Conservation (phyloP, 345 rosid species). For the Sonneratia caseolaris region DNA sequence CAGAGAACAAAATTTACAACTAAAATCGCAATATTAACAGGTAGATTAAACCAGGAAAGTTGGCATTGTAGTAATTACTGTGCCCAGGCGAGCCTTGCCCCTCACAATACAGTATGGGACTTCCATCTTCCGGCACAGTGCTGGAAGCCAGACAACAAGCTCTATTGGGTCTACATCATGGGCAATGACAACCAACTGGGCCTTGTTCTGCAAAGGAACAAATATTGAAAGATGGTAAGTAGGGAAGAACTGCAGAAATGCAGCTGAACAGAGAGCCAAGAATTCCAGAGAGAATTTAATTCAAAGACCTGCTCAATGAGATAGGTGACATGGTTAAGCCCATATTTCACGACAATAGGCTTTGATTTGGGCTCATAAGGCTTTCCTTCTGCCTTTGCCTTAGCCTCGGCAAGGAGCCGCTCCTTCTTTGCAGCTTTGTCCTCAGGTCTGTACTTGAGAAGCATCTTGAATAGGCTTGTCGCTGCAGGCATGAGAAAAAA, state of each 20-base stretch:
- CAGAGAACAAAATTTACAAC: not conserved
- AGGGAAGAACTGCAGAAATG: not conserved
- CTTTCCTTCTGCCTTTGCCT: slow-evolving; percentile 59
- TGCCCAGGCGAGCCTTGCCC: slow-evolving; percentile 43
- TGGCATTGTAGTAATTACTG: slow-evolving; percentile 10
- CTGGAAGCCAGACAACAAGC: slow-evolving; percentile 46
- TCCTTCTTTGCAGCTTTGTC: slow-evolving; percentile 57
- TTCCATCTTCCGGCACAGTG: slow-evolving; percentile 47
- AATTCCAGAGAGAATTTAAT: not conserved
- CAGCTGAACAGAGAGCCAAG: not conserved
- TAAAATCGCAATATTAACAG: not conserved
- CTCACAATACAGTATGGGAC: slow-evolving; percentile 43
- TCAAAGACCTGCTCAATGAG: slow-evolving; percentile 49
- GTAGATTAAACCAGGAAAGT: not conserved
- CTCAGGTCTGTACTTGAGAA: slow-evolving; percentile 56
- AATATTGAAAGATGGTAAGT: not conserved
- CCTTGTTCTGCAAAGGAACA: slow-evolving; percentile 33
- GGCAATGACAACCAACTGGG: slow-evolving; percentile 44
- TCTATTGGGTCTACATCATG: slow-evolving; percentile 55
- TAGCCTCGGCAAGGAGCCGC: slow-evolving; percentile 42
- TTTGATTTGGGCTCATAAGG: slow-evolving; percentile 37
- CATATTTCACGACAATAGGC: slow-evolving; percentile 60
- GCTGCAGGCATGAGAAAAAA: slow-evolving; percentile 18
- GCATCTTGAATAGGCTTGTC: slow-evolving; percentile 43
- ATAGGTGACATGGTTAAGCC: slow-evolving; percentile 59